Base-by-base conservation (phyloP, 2,329 filamentous ascomycete genomes). In the Ophiostoma ulmi region DNA sequence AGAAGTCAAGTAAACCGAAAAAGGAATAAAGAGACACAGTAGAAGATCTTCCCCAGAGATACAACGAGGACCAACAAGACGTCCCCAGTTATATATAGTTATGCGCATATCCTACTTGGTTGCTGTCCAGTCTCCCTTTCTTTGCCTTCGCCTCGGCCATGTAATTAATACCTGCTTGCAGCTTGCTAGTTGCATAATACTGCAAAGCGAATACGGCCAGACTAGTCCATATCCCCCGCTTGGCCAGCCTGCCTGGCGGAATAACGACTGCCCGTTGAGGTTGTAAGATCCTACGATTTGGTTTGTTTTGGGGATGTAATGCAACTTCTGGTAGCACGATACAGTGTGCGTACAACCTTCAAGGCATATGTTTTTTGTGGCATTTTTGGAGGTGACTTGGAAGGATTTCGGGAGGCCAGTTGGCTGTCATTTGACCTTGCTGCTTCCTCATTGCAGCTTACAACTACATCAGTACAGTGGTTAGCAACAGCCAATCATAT, bases 121-220 rank as follows among this genome's bases (percentile, higher is more conserved):
- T 58, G 22, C 52, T 26, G n/a, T 26, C 52, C 22, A n/a, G 17
- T 26, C 52, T 58, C 52, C 22, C 52, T 31, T 58, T 26, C 52
- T 58, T 58, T 58, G 52, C 52, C 52, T 48, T 58, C 52, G 52
- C 22, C 52, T 58, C 52, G 22, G 52, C 52, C 52, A 11, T 26
- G 22, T 44, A 10, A 13, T 58, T 44, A 10, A 13, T 58, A 26
- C 52, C 52, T 58, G 7, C n/a, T 31, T 31, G 22, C 22, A 58
- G 22, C 52, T 26, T 31, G 22, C 22, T 58, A 58, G 52, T 58
- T 8, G n/a, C 22, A 8, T 44, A 31, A 44, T 26, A 8, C 52
- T 26, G 52, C 7, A 58, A 17, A 31, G 52, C 52, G 36, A 63
- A 63, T 11, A 63, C 58, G 58, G 55, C 26, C 22, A 31, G 13